Conservation (phyloP, 768 basidiomycete species). For the Peribolospora baueri region DNA sequence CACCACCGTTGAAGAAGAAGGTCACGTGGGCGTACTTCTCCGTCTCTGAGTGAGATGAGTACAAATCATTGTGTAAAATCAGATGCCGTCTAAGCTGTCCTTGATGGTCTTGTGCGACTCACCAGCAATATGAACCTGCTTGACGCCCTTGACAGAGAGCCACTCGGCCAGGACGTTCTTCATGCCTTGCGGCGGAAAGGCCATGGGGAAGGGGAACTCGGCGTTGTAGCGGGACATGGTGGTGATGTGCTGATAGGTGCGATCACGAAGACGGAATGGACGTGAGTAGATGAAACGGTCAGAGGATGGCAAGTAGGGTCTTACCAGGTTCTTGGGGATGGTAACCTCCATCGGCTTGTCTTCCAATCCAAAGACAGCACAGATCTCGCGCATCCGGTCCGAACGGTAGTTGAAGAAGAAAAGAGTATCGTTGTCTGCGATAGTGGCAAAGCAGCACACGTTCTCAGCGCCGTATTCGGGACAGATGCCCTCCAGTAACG, state of each 20-base stretch:
- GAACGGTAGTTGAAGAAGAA: slow-evolving; percentile 98
- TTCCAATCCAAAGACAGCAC: slow-evolving; percentile 49
- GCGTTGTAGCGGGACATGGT: slow-evolving; percentile 87
- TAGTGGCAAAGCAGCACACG: neutral
- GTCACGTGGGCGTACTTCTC: slow-evolving; percentile 96
- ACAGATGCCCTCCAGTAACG: neutral
- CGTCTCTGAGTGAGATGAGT: slow-evolving; percentile 33
- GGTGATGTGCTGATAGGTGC: slow-evolving; percentile 39
- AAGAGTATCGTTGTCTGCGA: slow-evolving; percentile 52
- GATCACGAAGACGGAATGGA: neutral
- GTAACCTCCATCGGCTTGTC: slow-evolving; percentile 65
- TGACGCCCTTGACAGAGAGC: slow-evolving; percentile 50
- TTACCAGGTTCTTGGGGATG: slow-evolving; percentile 53
- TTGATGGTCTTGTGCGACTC: slow-evolving; percentile 7
- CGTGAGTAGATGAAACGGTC: neutral
- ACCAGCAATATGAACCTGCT: slow-evolving; percentile 76
- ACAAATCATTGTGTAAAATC: neutral
- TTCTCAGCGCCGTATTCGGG: neutral
- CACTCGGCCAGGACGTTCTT: slow-evolving; percentile 85
- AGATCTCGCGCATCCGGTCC: slow-evolving; percentile 82
- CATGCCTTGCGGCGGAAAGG: slow-evolving; percentile 87
- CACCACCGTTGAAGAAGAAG: slow-evolving; percentile 94
- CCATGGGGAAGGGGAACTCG: slow-evolving; percentile 67
- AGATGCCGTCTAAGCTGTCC: neutral
- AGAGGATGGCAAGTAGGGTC: slow-evolving; percentile 13